Percentiles rank a stretch among this genome's conserved stretches.
These are phyloP conservation scores for Obba rivulosa DNA, from an alignment of 768 basidiomycete genomes.

Conservation along the genomic window DNA sequence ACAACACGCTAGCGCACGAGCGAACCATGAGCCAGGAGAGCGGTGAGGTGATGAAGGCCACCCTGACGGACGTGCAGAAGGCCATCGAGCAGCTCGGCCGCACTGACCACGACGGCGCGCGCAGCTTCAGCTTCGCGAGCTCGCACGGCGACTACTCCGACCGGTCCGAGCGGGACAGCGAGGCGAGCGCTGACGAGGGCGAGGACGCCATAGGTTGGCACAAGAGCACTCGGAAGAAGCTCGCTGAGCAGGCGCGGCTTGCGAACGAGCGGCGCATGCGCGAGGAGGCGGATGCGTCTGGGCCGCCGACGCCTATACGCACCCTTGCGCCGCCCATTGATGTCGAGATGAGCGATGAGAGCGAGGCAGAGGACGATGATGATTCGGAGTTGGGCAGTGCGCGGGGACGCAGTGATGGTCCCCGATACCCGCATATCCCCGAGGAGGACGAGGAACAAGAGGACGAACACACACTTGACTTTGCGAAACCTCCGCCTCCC, in stretches of 20 bases:
- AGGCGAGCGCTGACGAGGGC: conserved; percentile 48
- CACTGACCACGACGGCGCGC: conserved; percentile 47
- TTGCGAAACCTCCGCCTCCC: background rate
- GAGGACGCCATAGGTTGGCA: conserved; percentile 58
- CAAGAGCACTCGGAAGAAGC: conserved; percentile 54
- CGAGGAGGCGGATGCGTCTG: conserved; percentile 34
- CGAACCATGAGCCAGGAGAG: conserved; percentile 23
- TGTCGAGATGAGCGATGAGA: conserved; percentile 76
- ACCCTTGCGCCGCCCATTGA: conserved; percentile 58
- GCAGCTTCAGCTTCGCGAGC: conserved; percentile 77
- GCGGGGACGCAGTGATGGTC: conserved; percentile 8
- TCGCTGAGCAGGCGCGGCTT: conserved; percentile 65
- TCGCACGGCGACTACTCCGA: conserved; percentile 46
- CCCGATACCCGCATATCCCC: conserved; percentile 53
- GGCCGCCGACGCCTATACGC: conserved; percentile 24
- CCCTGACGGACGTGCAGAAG: conserved; percentile 85
- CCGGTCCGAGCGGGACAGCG: conserved; percentile 41
- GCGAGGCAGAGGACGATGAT: conserved; percentile 58
- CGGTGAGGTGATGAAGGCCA: conserved; percentile 74
- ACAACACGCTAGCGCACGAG: conserved; percentile 20
- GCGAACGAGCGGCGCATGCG: conserved; percentile 56
- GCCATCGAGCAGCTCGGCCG: conserved; percentile 84
- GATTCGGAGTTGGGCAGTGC: conserved; percentile 1
- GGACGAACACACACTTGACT: conserved; percentile 4
- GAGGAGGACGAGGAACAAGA: conserved; percentile 55